Percentiles rank a stretch among this genome's conserved stretches.
These are phyloP conservation scores for Fraxinus dipetala DNA, from an alignment of 305 asterid genomes.

Conservation along the genomic window DNA sequence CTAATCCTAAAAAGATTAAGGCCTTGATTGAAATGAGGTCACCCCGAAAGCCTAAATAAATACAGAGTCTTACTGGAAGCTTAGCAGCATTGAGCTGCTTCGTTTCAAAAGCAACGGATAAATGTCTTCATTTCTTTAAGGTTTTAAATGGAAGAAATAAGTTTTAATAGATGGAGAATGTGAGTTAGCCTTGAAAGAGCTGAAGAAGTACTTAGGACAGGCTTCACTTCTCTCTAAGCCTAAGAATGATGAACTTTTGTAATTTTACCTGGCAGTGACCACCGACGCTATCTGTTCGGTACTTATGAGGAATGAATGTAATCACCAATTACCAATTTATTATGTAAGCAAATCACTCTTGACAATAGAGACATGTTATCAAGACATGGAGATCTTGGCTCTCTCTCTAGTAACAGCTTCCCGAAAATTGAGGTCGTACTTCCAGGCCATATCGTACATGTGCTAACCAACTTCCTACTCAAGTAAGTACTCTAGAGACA, in stretches of 20 bases:
- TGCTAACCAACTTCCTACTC: too few species aligned
- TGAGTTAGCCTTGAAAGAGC: not conserved
- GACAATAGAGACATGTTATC: not conserved
- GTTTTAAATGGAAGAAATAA: not conserved
- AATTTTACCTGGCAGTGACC: not conserved
- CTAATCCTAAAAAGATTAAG: too few species aligned
- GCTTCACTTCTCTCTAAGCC: not conserved
- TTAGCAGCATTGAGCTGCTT: not conserved
- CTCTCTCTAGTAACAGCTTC: not conserved
- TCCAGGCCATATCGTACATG: not conserved
- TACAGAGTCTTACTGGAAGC: not conserved
- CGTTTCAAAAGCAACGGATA: too few species aligned
- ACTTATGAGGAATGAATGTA: not conserved
- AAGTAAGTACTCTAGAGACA: too few species aligned
- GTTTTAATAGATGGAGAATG: not conserved
- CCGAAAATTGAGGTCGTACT: not conserved
- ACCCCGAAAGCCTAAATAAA: not conserved
- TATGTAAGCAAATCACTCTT: not conserved
- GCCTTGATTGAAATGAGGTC: too few species aligned
- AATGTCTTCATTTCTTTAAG: too few species aligned
- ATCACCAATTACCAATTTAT: not conserved
- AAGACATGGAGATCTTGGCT: not conserved
- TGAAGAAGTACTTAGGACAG: not conserved
- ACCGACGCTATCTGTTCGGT: not conserved
- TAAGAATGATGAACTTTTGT: too few species aligned